Conservation (phyloP, 2,329 filamentous ascomycete species). For the Sporothrix brunneoviolacea region DNA sequence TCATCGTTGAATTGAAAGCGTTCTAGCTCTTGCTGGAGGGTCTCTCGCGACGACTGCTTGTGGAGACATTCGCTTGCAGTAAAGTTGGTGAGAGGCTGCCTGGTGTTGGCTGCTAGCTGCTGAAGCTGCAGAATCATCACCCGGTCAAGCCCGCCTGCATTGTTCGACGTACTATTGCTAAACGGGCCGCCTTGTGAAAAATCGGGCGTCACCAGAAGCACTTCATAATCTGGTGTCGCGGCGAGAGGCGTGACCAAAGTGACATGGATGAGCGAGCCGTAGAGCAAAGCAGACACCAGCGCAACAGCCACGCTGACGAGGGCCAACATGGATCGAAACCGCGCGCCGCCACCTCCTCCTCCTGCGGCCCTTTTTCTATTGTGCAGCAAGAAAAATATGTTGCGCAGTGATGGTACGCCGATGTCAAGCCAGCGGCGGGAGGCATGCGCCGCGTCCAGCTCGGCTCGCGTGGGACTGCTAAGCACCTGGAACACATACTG, state of each 20-base stretch:
- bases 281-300: constrained; percentile 6
- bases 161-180: constrained; percentile 28
- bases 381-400: constrained; percentile 38
- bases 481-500: constrained; percentile 51
- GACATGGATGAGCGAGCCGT: constrained; percentile 21
- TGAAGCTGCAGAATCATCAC: constrained; percentile 32
- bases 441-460: constrained; percentile 41
- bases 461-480: constrained; percentile 44
- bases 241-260: neutral
- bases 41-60: neutral
- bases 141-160: constrained; percentile 29
- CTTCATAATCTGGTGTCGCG: constrained; percentile 20
- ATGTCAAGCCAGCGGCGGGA: constrained; percentile 45
- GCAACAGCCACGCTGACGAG: neutral
- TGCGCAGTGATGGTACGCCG: constrained; percentile 46
- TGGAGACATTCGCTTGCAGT: neutral
- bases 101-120: constrained; percentile 22
- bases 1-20: neutral
- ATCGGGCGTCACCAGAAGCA: constrained; percentile 30
- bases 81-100: neutral
- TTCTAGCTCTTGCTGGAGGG: neutral
- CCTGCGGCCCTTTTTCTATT: constrained; percentile 21
- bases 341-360: neutral
- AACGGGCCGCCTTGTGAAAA: constrained; percentile 33
- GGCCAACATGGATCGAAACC: constrained; percentile 27